Percentiles rank a stretch among this genome's conserved stretches.
Conservation (phyloP, 495 filamentous ascomycete genomes). For the Talaromyces trachyspermus region DNA sequence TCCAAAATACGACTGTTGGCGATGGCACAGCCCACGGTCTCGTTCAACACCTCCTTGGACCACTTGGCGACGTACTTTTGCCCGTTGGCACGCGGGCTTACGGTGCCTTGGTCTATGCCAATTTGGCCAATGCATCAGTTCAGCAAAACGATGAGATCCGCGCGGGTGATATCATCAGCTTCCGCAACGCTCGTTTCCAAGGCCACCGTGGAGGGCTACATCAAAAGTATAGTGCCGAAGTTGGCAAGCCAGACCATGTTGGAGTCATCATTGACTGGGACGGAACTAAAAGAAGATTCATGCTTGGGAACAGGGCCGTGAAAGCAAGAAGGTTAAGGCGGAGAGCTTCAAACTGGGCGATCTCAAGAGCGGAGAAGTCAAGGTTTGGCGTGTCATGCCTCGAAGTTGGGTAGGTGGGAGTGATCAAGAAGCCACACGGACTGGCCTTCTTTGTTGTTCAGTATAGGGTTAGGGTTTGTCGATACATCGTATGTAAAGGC, state of each 20-base stretch:
- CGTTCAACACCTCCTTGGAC: slow-evolving; percentile 67
- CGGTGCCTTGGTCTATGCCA: slow-evolving; percentile 86
- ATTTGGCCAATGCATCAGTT: slow-evolving; percentile 86
- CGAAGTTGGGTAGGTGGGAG: slow-evolving; percentile 90
- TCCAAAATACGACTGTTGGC: slow-evolving; percentile 72
- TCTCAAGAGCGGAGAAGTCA: slow-evolving; percentile 86
- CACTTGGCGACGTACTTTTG: slow-evolving; percentile 63
- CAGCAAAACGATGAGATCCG: slow-evolving; percentile 91
- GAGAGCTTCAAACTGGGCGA: slow-evolving; percentile 93
- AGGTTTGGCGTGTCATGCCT: slow-evolving; percentile 94
- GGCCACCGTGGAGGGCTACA: slow-evolving; percentile 94
- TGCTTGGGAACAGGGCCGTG: slow-evolving; percentile 90
- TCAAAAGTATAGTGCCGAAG: slow-evolving; percentile 82
- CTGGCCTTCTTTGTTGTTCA: no score
- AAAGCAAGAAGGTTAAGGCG: slow-evolving; percentile 88
- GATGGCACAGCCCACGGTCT: slow-evolving; percentile 75
- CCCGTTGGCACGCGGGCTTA: slow-evolving; percentile 84
- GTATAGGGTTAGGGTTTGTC: not conserved
- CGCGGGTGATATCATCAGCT: slow-evolving; percentile 84
- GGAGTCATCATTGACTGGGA: slow-evolving; percentile 98
- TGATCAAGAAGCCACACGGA: slow-evolving; percentile 23
- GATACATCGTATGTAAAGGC: not conserved
- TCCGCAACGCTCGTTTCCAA: slow-evolving; percentile 92
- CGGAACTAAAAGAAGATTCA: slow-evolving; percentile 96
- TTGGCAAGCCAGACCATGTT: slow-evolving; percentile 90